phyloP scores from a whole-genome alignment of 306 rosid genomes.

The Boehmeria nivea region DNA sequence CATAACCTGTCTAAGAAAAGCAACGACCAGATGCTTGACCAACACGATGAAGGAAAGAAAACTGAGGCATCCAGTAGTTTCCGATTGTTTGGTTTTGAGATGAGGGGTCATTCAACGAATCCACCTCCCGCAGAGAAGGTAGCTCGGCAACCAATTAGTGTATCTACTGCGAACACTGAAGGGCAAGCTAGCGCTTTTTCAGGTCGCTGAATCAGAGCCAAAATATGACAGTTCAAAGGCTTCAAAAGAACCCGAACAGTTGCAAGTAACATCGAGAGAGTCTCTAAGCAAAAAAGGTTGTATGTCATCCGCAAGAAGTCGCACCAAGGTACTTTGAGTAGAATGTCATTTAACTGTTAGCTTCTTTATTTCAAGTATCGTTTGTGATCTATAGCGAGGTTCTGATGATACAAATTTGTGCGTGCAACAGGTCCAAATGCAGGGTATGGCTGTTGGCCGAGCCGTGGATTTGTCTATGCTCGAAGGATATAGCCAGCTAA shows the following conservation, averaged over 20 bases:
- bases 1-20: slow-evolving; percentile 32
- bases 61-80: slow-evolving; percentile 48
- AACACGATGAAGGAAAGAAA: slow-evolving; percentile 55
- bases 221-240: slow-evolving; percentile 46
- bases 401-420: slow-evolving; percentile 12
- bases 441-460: slow-evolving; percentile 90
- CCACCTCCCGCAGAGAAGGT: slow-evolving; percentile 34
- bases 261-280: slow-evolving; percentile 45
- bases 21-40: slow-evolving; percentile 38
- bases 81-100: slow-evolving; percentile 71
- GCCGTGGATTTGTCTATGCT: slow-evolving; percentile 80
- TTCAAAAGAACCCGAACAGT: slow-evolving; percentile 42
- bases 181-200: slow-evolving; percentile 36
- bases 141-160: slow-evolving; percentile 20
- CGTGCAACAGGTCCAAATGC: slow-evolving; percentile 80
- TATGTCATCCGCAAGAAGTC: slow-evolving; percentile 53
- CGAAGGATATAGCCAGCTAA: slow-evolving; percentile 77
- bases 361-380: background rate
- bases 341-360: slow-evolving; percentile 5
- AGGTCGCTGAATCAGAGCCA: slow-evolving; percentile 43
- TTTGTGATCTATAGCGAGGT: background rate
- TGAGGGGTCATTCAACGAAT: slow-evolving; percentile 39
- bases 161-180: slow-evolving; percentile 29
- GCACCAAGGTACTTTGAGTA: slow-evolving; percentile 63
- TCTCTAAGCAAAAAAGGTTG: slow-evolving; percentile 54